Base-by-base conservation (phyloP, 106 monocot species). In the Phalaenopsis equestris region DNA sequence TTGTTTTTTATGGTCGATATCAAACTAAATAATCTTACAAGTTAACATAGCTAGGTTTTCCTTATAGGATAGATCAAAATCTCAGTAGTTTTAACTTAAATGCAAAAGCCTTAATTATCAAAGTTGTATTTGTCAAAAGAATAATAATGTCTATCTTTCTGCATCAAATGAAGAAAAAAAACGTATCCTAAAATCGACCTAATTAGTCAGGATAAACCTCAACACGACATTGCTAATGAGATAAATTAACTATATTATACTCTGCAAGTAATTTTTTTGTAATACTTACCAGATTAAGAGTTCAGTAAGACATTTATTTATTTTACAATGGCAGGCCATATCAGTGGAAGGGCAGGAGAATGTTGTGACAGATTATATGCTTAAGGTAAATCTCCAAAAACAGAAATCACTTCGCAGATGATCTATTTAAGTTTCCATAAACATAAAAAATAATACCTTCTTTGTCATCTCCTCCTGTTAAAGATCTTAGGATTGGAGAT, bases 401-500 rank as follows among this genome's bases (percentile, higher is more conserved):
- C 23, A 23, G 8, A 56, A 36, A 78, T 41, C 17, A 42, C 19
- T 41, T 41, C 17, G 6, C 19, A 1, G 4, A 12, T 11, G 19
- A 19, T 70, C 11, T 70, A 39, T 30, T 42, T 43, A 74, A 6
- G 43, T 41, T 74, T 74, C 38, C 45, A 43, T 41, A 2, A 74
- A 74, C 45, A 42, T 42, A 41, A 74, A 15, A n/a, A 43, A 42
- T 18, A 41, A 74, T 74, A 74, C 74, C 74, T 45, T 18, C 17
- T 74, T 45, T 42, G 17, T 2, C 70, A 37, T 18, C 41, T n/a
- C 41, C 41, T 61, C 45, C 15, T 79, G 1, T 17, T 65, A 70
- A 30, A 89, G 89, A 82, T 86, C 64, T 82, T 89, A 30, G 86
- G 86, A 41, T 58, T 84, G 72, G 81, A 86, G 52, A 78, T 73